phyloP scores from a whole-genome alignment of 2,329 filamentous ascomycete genomes.

The Ophiostoma montium region DNA sequence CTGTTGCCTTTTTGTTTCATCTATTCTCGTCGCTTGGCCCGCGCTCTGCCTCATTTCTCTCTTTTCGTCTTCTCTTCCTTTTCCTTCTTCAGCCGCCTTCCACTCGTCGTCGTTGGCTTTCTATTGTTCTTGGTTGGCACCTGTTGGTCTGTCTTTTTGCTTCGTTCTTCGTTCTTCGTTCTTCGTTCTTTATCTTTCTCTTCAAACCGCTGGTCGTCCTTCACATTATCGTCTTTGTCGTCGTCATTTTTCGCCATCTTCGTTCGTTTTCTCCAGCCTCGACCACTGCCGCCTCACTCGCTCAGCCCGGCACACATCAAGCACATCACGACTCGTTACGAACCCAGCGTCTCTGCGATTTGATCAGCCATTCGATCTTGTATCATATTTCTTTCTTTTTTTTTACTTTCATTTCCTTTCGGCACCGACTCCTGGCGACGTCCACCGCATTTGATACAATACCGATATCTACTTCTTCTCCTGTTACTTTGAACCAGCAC shows the following conservation, averaged over 20 bases:
- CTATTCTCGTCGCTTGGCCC: background rate
- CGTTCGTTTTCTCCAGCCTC: background rate
- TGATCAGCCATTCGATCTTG: background rate
- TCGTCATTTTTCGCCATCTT: background rate
- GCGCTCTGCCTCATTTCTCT: background rate
- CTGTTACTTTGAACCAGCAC: background rate
- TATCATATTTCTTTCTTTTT: background rate
- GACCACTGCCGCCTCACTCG: background rate
- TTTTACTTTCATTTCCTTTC: background rate
- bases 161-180: background rate
- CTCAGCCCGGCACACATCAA: background rate
- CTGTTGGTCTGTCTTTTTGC: too few relatives aligned
- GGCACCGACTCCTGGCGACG: conserved; percentile 1
- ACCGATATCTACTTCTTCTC: background rate
- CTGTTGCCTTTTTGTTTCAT: too few relatives aligned
- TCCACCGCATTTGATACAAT: conserved; percentile 8
- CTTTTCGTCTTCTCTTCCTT: conserved; percentile 1
- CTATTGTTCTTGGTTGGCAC: background rate
- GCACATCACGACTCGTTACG: background rate
- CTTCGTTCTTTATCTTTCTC: background rate
- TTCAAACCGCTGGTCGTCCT: conserved; percentile 3
- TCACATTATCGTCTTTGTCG: background rate
- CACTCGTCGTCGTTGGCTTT: background rate
- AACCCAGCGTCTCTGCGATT: background rate
- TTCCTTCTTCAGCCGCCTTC: background rate